These are phyloP conservation scores for Berberis vulgaris DNA, from an alignment of 164 flowering plant genomes.

Conservation along the genomic window DNA sequence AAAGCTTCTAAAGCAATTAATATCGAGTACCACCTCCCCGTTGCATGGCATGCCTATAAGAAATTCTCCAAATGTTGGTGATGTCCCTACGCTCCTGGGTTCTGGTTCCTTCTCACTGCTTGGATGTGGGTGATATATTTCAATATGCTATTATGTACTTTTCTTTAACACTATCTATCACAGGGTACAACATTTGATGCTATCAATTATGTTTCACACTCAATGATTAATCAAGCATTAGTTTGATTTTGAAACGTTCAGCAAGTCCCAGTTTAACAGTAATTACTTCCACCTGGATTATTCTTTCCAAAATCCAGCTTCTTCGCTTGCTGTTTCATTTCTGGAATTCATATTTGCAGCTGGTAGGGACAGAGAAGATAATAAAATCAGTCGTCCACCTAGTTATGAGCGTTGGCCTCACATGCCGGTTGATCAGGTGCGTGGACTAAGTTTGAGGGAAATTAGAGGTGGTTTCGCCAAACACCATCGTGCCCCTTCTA, in stretches of 20 bases:
- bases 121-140: slow-evolving; percentile 32
- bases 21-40: slow-evolving; percentile 39
- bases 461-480: slow-evolving; percentile 94
- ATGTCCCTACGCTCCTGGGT: slow-evolving; percentile 88
- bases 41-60: slow-evolving; percentile 33
- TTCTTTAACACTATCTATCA: too few species aligned
- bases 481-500: slow-evolving; percentile 92
- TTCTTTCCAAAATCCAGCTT: neutral
- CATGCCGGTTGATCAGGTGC: slow-evolving; percentile 80
- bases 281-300: too few species aligned
- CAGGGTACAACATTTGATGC: too few species aligned
- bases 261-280: too few species aligned
- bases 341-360: slow-evolving; percentile 27
- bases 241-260: too few species aligned
- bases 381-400: slow-evolving; percentile 35
- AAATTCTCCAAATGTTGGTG: slow-evolving; percentile 59
- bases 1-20: slow-evolving; percentile 79
- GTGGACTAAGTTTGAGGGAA: slow-evolving; percentile 77
- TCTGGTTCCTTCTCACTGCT: slow-evolving; percentile 73
- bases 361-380: slow-evolving; percentile 31
- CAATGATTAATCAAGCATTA: too few species aligned
- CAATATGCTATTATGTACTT: neutral
- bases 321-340: neutral
- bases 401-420: slow-evolving; percentile 92
- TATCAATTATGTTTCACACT: neutral